phyloP scores from a whole-genome alignment of 805 yeast species.

The Sugiyamaella lignohabitans region DNA sequence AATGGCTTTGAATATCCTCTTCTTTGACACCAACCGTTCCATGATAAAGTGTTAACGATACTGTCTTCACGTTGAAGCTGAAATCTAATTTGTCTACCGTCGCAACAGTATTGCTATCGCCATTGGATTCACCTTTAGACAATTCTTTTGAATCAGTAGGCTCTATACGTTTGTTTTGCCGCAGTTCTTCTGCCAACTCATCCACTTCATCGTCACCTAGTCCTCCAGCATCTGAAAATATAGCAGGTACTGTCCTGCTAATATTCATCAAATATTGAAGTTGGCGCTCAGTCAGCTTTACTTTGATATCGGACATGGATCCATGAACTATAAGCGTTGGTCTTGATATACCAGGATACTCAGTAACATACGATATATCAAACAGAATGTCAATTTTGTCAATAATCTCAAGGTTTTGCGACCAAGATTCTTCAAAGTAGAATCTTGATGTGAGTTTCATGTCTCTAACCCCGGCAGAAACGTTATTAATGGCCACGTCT shows the following conservation, averaged over 20 bases:
- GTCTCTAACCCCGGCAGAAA: conserved; percentile 65
- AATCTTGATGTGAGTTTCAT: conserved; percentile 62
- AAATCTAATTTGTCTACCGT: conserved; percentile 32
- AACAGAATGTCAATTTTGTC: conserved; percentile 58
- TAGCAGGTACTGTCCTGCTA: conserved; percentile 47
- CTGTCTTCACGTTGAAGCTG: conserved; percentile 51
- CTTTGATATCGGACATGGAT: conserved; percentile 52
- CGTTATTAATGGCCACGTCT: conserved; percentile 40
- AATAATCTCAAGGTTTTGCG: conserved; percentile 58
- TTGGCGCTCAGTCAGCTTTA: conserved; percentile 70
- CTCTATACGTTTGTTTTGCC: conserved; percentile 17
- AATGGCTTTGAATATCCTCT: conserved; percentile 24
- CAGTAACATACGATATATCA: conserved; percentile 45
- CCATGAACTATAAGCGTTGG: conserved; percentile 53
- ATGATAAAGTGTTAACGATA: conserved; percentile 45
- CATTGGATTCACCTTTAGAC: background rate
- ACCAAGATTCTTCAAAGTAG: conserved; percentile 33
- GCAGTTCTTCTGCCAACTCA: conserved; percentile 28
- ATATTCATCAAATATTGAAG: conserved; percentile 51
- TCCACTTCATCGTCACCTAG: conserved; percentile 56
- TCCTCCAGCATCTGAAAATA: conserved; percentile 43
- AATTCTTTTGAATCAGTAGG: background rate
- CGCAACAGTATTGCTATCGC: background rate
- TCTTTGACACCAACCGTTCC: conserved; percentile 22
- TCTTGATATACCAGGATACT: conserved; percentile 23